These are phyloP conservation scores for Chaetomium cochliodes DNA, from an alignment of 495 filamentous ascomycete genomes.

Conservation along the genomic window DNA sequence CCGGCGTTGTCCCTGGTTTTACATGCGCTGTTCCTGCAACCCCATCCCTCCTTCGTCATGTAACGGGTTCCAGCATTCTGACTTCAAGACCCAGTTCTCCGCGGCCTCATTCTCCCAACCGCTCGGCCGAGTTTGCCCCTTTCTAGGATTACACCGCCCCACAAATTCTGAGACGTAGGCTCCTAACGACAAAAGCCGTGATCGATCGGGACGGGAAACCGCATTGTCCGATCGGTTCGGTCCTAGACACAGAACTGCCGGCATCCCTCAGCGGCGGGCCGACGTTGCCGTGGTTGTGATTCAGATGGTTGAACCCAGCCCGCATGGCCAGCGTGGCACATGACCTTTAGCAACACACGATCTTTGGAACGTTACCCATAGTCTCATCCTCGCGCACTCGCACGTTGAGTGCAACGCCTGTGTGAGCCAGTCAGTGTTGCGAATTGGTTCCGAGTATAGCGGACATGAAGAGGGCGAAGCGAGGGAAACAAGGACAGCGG, in stretches of 20 bases:
- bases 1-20: neutral
- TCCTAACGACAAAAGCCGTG: neutral
- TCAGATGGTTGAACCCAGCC: neutral
- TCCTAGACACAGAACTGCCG: neutral
- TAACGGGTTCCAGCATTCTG: neutral
- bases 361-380: neutral
- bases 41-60: neutral
- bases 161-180: neutral
- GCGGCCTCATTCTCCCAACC: neutral
- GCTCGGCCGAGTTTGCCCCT: neutral
- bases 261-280: neutral
- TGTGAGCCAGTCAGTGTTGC: too few species aligned
- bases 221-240: conserved; percentile 16
- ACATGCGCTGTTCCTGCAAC: neutral
- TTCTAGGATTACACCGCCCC: neutral
- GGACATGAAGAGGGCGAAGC: too few species aligned
- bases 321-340: conserved; percentile 13
- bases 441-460: too few species aligned
- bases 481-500: too few species aligned
- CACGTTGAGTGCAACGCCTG: neutral
- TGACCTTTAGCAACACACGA: neutral
- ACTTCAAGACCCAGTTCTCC: neutral
- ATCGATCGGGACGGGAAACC: conserved; percentile 4
- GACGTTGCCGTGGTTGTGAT: neutral
- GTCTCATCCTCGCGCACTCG: neutral